Percentiles rank a stretch among this genome's conserved stretches.
phyloP scores from a whole-genome alignment of 768 basidiomycete species.

The Suillus subaureus region DNA sequence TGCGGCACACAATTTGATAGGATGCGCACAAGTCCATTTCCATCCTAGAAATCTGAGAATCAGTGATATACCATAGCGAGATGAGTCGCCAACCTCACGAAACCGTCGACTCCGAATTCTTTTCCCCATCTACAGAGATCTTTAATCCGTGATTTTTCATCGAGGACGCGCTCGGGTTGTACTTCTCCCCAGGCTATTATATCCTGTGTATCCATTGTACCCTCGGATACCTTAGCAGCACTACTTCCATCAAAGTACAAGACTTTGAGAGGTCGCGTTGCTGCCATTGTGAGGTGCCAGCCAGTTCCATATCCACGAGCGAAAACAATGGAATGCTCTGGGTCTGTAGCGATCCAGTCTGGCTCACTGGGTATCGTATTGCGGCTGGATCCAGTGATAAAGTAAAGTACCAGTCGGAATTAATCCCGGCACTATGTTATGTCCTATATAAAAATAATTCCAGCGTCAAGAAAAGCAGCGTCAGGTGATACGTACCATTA shows the following conservation, averaged over 20 bases:
- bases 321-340: conserved; percentile 42
- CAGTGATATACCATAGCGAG: neutral
- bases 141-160: conserved; percentile 29
- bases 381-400: conserved; percentile 33
- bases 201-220: conserved; percentile 39
- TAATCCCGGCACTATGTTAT: conserved; percentile 34
- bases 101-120: conserved; percentile 34
- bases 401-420: conserved; percentile 39
- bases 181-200: conserved; percentile 33
- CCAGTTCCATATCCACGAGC: conserved; percentile 22
- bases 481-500: conserved; percentile 27
- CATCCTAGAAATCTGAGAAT: conserved; percentile 36
- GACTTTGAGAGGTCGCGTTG: conserved; percentile 31
- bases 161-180: conserved; percentile 16
- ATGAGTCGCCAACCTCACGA: conserved; percentile 26
- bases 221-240: conserved; percentile 32
- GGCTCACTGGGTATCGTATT: conserved; percentile 28
- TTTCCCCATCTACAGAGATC: conserved; percentile 38
- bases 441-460: conserved; percentile 23
- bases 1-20: neutral
- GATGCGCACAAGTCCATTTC: conserved; percentile 49
- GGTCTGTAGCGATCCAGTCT: conserved; percentile 38
- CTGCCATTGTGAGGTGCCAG: conserved; percentile 34
- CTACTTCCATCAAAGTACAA: conserved; percentile 36
- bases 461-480: neutral